phyloP scores from a whole-genome alignment of 345 rosid species.

The Theobroma cacao region DNA sequence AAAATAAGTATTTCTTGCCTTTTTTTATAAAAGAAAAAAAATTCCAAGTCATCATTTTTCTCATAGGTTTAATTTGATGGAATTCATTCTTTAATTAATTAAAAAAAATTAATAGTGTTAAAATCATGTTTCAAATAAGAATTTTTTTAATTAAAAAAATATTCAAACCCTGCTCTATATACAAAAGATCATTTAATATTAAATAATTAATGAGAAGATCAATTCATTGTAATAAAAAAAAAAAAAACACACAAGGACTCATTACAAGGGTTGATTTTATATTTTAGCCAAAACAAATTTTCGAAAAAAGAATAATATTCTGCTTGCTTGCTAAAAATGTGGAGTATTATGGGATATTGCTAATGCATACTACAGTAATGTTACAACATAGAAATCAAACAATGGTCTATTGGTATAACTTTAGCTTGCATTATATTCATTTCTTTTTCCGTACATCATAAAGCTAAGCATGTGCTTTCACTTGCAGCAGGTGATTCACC shows the following conservation, averaged over 20 bases:
- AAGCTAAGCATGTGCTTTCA: slow-evolving; percentile 32
- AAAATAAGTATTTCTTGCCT: no score
- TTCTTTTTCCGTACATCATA: slow-evolving; percentile 7
- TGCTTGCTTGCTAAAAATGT: not conserved
- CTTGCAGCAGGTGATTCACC: slow-evolving; percentile 49
- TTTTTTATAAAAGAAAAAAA: no score
- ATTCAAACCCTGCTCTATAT: no score
- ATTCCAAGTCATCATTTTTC: no score
- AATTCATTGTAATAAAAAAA: not conserved
- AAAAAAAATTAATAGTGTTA: no score
- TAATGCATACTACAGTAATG: not conserved
- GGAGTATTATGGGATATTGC: not conserved
- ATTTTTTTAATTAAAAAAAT: no score
- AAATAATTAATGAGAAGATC: not conserved
- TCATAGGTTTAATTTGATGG: no score
- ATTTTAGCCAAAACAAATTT: not conserved
- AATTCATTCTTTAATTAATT: no score
- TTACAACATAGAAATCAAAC: not conserved
- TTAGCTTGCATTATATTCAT: not conserved
- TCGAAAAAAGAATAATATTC: not conserved
- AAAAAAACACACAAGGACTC: no score
- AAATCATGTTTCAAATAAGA: no score
- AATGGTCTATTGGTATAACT: not conserved
- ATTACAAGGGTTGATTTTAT: no score
- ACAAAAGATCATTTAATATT: not conserved